Conservation (phyloP, 108 stramenopile species). For the Stephanodiscus minutulus region DNA sequence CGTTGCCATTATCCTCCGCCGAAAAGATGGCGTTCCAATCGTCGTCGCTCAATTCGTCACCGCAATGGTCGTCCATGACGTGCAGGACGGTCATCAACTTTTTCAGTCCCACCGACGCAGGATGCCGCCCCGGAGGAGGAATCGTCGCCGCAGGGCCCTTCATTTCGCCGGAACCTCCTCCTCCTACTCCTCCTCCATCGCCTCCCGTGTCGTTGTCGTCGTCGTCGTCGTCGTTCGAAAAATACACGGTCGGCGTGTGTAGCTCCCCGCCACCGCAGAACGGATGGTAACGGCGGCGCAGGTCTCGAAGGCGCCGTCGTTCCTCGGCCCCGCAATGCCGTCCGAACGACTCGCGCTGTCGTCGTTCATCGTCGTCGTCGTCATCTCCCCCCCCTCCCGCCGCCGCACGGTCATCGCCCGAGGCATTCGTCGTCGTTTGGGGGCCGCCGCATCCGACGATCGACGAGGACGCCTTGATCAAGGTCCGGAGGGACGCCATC, state of each 20-base stretch:
- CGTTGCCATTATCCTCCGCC: background rate
- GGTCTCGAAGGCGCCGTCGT: background rate
- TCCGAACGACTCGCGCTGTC: background rate
- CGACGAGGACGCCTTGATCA: conserved; percentile 34
- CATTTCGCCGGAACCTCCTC: background rate
- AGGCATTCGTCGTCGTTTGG: no score
- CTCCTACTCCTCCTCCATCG: no score
- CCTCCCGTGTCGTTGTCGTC: background rate
- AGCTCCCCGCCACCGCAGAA: conserved; percentile 28
- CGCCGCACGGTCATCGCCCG: no score
- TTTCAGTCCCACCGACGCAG: conserved; percentile 48
- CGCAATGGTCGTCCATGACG: conserved; percentile 57
- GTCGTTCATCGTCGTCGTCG: background rate
- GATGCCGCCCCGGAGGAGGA: no score
- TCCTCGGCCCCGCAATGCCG: conserved; percentile 13
- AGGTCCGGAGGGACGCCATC: conserved; percentile 46
- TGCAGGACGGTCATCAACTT: conserved; percentile 35
- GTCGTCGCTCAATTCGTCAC: conserved; percentile 31
- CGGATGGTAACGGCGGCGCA: conserved; percentile 29
- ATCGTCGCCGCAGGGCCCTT: background rate
- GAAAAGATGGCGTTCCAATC: conserved; percentile 42
- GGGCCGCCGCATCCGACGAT: no score
- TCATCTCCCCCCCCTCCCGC: no score
- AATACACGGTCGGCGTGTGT: conserved; percentile 31
- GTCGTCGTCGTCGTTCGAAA: background rate